These are phyloP conservation scores for Podila minutissima DNA, from an alignment of 192 early-diverging fungal species.

Conservation along the genomic window DNA sequence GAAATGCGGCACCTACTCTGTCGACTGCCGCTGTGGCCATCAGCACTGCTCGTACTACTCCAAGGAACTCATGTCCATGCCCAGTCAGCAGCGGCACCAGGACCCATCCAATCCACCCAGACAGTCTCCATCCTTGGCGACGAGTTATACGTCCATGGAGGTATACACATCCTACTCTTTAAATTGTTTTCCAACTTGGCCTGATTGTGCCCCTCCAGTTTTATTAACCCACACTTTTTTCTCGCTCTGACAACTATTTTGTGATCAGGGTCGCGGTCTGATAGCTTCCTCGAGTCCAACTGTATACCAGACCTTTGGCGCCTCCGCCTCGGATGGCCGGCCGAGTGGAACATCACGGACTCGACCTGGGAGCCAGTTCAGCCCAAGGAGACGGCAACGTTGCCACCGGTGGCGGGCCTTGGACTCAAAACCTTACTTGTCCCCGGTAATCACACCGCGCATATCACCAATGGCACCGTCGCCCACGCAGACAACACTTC, in stretches of 20 bases:
- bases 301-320: conserved; percentile 38
- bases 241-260: background rate
- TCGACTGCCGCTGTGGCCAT: too few relatives aligned
- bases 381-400: conserved; percentile 5
- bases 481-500: conserved; percentile 18
- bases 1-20: too few relatives aligned
- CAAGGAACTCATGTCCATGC: conserved; percentile 14
- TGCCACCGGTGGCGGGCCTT: conserved; percentile 32
- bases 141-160: conserved; percentile 48
- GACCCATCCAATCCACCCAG: conserved; percentile 28
- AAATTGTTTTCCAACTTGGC: background rate
- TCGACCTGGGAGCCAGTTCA: conserved; percentile 29
- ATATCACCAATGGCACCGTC: conserved; percentile 20
- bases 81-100: conserved; percentile 8
- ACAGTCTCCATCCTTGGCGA: conserved; percentile 43
- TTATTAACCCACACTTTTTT: background rate
- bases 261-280: conserved; percentile 16
- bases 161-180: conserved; percentile 4
- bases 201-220: background rate
- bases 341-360: conserved; percentile 27
- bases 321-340: conserved; percentile 20
- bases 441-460: conserved; percentile 24
- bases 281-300: conserved; percentile 27
- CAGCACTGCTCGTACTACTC: conserved; percentile 16
- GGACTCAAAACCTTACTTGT: conserved; percentile 29